A percentile compares a stretch with the other conserved stretches of the same genome.
phyloP scores from a whole-genome alignment of 1,284 basidiomycete genomes.

The Leccinum laetum region DNA sequence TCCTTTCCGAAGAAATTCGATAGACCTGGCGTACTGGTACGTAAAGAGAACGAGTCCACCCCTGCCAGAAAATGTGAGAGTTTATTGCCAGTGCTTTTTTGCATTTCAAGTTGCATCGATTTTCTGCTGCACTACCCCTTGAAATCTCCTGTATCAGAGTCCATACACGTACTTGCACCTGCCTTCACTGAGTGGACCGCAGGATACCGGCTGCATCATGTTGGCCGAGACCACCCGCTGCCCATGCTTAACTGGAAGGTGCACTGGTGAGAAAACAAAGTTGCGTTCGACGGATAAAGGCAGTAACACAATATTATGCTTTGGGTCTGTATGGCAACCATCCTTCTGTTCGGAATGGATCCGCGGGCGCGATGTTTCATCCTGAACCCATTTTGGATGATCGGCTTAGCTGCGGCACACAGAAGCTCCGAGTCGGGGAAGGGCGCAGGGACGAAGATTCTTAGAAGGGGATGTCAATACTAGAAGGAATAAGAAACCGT shows the following conservation, averaged over 20 bases:
- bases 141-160: constrained; percentile 9
- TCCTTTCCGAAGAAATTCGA: constrained; percentile 26
- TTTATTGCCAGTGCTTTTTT: constrained; percentile 9
- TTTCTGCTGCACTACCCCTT: constrained; percentile 6
- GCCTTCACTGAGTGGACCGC: constrained; percentile 7
- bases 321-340: constrained; percentile 20
- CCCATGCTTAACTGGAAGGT: constrained; percentile 20
- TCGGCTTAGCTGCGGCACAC: constrained; percentile 28
- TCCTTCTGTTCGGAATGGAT: constrained; percentile 18
- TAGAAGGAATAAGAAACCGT: constrained; percentile 14
- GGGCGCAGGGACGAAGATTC: constrained; percentile 7
- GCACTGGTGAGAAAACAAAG: constrained; percentile 17
- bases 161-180: constrained; percentile 8
- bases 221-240: constrained; percentile 15
- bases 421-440: constrained; percentile 13
- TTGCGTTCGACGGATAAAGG: constrained; percentile 17
- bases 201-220: constrained; percentile 14
- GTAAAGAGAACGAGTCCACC: constrained; percentile 26
- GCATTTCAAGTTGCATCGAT: constrained; percentile 14
- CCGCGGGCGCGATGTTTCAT: constrained; percentile 28
- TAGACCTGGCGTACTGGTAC: constrained; percentile 24
- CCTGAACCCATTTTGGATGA: constrained; percentile 13
- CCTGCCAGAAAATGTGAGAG: constrained; percentile 30
- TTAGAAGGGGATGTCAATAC: constrained; percentile 9
- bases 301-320: constrained; percentile 9